Conservation (phyloP, 2,329 filamentous ascomycete species). For the Xylariaceae sp. region DNA sequence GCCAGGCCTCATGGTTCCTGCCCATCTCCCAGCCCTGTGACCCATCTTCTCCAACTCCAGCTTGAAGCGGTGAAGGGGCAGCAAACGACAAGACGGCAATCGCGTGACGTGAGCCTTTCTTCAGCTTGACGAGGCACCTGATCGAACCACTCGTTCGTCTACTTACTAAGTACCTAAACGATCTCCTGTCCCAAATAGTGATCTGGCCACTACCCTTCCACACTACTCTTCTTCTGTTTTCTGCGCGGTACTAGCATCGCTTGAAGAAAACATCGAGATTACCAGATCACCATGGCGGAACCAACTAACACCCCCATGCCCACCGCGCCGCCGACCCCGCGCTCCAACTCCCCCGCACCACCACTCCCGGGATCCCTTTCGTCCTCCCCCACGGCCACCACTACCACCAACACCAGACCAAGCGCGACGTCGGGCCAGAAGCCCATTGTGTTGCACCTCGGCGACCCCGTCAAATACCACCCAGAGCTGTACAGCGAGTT, state of each 20-base stretch:
- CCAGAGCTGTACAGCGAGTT: constrained; percentile 41
- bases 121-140: no score
- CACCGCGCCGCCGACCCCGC: constrained; percentile 37
- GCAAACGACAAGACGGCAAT: not conserved
- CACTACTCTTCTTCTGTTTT: no score
- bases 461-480: constrained; percentile 56
- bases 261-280: no score
- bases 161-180: no score
- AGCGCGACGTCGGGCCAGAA: constrained; percentile 22
- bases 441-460: constrained; percentile 68
- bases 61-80: not conserved
- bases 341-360: constrained; percentile 37
- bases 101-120: not conserved
- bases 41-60: constrained; percentile 1
- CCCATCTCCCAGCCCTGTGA: no score
- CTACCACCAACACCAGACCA: constrained; percentile 5
- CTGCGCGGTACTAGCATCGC: no score
- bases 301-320: constrained; percentile 44
- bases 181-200: no score
- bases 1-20: no score
- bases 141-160: no score
- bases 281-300: constrained; percentile 35
- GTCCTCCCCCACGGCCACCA: constrained; percentile 13
- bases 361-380: constrained; percentile 18
- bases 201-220: no score